Evolutionary conservation across 75 land plant species (phyloP).

Genomic region (Cupressus sempervirens): DNA sequence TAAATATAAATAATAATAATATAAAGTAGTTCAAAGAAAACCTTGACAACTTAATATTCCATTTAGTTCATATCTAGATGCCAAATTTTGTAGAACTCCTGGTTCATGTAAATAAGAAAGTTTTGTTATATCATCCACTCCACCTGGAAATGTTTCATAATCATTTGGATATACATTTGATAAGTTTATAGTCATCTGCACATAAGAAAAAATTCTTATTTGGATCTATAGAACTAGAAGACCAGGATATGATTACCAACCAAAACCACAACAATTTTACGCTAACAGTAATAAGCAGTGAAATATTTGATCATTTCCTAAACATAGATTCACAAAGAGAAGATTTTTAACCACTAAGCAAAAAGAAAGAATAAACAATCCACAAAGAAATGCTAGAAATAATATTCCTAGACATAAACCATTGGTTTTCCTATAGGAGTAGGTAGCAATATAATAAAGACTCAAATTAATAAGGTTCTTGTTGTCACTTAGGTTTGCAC

Average conservation of each 20-base stretch:
- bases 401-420: not conserved
- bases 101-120: slow-evolving; percentile 98
- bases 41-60: slow-evolving; percentile 72
- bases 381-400: not conserved
- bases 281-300: not conserved
- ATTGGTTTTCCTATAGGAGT: not conserved
- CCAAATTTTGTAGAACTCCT: slow-evolving; percentile 86
- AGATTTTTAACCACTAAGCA: not conserved
- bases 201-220: not conserved
- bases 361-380: not conserved
- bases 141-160: slow-evolving; percentile 81
- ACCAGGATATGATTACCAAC: not conserved
- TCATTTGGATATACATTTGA: slow-evolving; percentile 82
- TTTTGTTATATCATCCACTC: slow-evolving; percentile 99
- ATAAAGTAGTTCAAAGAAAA: slow-evolving; percentile 1
- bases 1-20: not conserved
- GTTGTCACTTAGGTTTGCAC: no score
- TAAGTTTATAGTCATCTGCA: slow-evolving; percentile 60
- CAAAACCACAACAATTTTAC: not conserved
- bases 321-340: no score
- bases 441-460: no score
- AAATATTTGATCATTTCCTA: not conserved
- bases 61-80: slow-evolving; percentile 91
- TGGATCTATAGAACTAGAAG: not conserved
- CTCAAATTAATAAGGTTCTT: no score